Evolutionary conservation across 495 filamentous ascomycete species (phyloP), one percentile per base, ranked within the genome.

Genomic region (Xylaria acuta): DNA sequence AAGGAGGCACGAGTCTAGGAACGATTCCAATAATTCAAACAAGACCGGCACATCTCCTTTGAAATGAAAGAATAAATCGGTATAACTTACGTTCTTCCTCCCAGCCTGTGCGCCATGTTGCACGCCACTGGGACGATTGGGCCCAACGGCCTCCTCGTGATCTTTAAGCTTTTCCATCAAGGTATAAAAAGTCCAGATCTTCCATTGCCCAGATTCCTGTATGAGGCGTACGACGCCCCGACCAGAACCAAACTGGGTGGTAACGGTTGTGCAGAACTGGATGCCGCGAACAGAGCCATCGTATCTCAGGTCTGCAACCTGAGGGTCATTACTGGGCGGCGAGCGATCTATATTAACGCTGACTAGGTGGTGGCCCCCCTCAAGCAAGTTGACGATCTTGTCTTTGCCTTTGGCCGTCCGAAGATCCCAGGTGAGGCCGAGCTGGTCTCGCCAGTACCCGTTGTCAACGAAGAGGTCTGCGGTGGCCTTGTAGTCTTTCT

Each of bases 101-200:
- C 77, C 84, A 3, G 77, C 34, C 9, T 76, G 64, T 6, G 69
- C 77, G 2, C 90, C 90, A 69, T 88, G 84, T 47, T 80, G 73
- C 9, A 88, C 83, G 4, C 90, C 91, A 1, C 79, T 75, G 12
- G 85, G 82, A 34, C 91, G 80, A 30, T 82, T 83, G 5, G 71
- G 69, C 0, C 86, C 84, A 1, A 85, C 45, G 0, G 82, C 83
- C 76, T 93, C 91, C 53, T 89, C 85, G 12, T 82, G 75, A 0
- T 81, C 82, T 16, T 81, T 82, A 41, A 93, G 70, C 68, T 83
- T 84, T 38, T 88, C 82, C 62, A 93, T 76, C 2, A 83, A 80
- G 0, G 91, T 91, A 75, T 88, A 92, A 20, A 92, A 74, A 0
- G 86, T 86, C 81, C 90, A 93, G 14, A 90, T 87, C 81, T 89